phyloP scores from a whole-genome alignment of 768 basidiomycete species.

The Rubroboletus pulcherrimus region DNA sequence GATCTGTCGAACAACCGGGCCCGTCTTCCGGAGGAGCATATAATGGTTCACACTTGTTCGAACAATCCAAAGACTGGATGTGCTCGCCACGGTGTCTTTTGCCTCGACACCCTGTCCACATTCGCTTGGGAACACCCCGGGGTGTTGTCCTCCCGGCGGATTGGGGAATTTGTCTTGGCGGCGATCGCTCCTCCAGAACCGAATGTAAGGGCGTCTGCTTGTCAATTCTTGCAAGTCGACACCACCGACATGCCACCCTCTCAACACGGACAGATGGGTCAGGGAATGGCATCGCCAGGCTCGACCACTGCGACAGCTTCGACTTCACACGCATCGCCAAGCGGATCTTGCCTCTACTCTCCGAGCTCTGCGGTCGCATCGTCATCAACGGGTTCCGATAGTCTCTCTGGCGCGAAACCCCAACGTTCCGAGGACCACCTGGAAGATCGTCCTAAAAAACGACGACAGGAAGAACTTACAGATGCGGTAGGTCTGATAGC shows the following conservation, averaged over 20 bases:
- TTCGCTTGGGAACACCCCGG: rapidly evolving
- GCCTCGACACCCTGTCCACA: neutral
- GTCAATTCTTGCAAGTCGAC: neutral
- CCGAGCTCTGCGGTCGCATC: neutral
- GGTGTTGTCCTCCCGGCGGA: neutral
- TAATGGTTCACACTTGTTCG: neutral
- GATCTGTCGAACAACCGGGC: too few relatives aligned
- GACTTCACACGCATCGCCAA: neutral
- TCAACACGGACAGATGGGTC: neutral
- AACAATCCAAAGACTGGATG: neutral
- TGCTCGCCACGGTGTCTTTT: neutral
- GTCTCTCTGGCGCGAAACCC: neutral
- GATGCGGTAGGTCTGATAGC: neutral
- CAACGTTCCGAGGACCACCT: too few relatives aligned
- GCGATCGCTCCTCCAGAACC: too few relatives aligned
- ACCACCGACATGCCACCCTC: neutral
- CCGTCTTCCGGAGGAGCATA: neutral
- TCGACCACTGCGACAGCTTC: neutral
- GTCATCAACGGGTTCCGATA: neutral
- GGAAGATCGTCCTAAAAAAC: neutral
- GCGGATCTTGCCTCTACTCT: too few relatives aligned
- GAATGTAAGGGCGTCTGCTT: neutral
- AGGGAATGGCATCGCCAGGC: too few relatives aligned
- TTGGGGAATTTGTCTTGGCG: rapidly evolving
- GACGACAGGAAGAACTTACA: too few relatives aligned